A percentile compares a stretch with the other conserved stretches of the same genome.
phyloP scores from a whole-genome alignment of 2,329 filamentous ascomycete species.

The Ophiostoma sp. region DNA sequence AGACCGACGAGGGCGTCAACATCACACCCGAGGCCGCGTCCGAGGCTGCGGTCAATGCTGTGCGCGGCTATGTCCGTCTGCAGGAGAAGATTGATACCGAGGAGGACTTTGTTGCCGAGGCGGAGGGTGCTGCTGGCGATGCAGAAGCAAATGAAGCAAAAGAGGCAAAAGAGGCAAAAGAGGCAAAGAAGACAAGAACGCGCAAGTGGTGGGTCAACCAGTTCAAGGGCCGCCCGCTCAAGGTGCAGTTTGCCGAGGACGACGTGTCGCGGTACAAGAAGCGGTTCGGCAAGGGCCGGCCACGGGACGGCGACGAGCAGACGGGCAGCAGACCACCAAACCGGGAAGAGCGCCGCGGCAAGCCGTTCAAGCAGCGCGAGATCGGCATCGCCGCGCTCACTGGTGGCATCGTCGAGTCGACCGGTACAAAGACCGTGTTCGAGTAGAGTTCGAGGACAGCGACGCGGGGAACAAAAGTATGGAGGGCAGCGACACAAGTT shows the following conservation, averaged over 20 bases:
- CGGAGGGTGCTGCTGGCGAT: conserved; percentile 33
- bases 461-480: not conserved
- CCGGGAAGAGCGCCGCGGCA: conserved; percentile 22
- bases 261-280: conserved; percentile 86
- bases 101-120: conserved; percentile 52
- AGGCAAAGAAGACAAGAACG: conserved; percentile 42
- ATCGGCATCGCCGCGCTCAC: conserved; percentile 59
- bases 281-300: conserved; percentile 72
- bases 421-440: conserved; percentile 79
- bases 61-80: conserved; percentile 74
- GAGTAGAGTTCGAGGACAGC: conserved; percentile 43
- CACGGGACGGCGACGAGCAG: conserved; percentile 37
- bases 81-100: conserved; percentile 59
- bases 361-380: conserved; percentile 41
- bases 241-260: conserved; percentile 92
- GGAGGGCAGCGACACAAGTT: not conserved
- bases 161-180: conserved; percentile 34
- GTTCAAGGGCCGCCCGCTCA: conserved; percentile 71
- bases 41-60: conserved; percentile 67
- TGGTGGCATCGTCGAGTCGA: conserved; percentile 69
- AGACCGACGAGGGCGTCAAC: conserved; percentile 16
- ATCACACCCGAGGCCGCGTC: conserved; percentile 43
- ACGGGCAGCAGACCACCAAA: conserved; percentile 22
- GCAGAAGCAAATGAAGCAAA: conserved; percentile 22
- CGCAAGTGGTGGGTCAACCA: conserved; percentile 81